phyloP scores from a whole-genome alignment of 106 monocot genomes.

The Dendrobium catenatum region DNA sequence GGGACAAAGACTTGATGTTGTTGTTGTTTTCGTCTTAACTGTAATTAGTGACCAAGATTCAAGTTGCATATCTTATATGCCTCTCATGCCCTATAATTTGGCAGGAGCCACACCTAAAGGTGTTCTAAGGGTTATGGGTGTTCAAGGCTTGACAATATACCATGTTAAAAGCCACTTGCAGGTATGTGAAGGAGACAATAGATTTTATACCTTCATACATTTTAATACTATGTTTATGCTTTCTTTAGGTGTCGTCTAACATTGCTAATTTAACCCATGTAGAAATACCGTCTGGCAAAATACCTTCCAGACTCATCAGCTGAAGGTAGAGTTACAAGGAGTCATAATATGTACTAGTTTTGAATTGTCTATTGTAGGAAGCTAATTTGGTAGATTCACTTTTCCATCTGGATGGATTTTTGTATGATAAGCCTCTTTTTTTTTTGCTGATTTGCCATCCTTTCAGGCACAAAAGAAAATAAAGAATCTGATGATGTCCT shows the following conservation, averaged over 20 bases:
- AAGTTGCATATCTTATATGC: background rate
- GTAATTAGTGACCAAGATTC: background rate
- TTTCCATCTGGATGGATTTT: background rate
- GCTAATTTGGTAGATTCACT: background rate
- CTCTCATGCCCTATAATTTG: background rate
- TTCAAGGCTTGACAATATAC: slow-evolving; percentile 85
- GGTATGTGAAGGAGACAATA: slow-evolving; percentile 26
- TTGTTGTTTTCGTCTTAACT: no score
- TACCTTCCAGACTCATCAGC: slow-evolving; percentile 80
- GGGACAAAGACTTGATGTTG: no score
- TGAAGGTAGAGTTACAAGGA: slow-evolving; percentile 41
- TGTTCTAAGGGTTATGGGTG: slow-evolving; percentile 85
- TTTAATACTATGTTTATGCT: background rate
- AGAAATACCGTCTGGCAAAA: slow-evolving; percentile 97
- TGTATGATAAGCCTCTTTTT: background rate
- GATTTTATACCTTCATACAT: background rate
- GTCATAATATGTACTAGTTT: background rate
- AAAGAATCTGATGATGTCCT: slow-evolving; percentile 10
- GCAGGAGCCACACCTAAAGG: slow-evolving; percentile 99
- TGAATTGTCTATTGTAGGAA: background rate
- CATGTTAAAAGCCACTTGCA: slow-evolving; percentile 99
- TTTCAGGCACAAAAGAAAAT: slow-evolving; percentile 7
- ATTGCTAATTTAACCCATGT: slow-evolving; percentile 11
- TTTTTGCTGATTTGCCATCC: background rate
- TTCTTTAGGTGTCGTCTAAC: slow-evolving; percentile 3